A percentile compares a stretch with the other conserved stretches of the same genome.
phyloP scores from a whole-genome alignment of 192 early-diverging fungal genomes.

The Pilobolus umbonatus region DNA sequence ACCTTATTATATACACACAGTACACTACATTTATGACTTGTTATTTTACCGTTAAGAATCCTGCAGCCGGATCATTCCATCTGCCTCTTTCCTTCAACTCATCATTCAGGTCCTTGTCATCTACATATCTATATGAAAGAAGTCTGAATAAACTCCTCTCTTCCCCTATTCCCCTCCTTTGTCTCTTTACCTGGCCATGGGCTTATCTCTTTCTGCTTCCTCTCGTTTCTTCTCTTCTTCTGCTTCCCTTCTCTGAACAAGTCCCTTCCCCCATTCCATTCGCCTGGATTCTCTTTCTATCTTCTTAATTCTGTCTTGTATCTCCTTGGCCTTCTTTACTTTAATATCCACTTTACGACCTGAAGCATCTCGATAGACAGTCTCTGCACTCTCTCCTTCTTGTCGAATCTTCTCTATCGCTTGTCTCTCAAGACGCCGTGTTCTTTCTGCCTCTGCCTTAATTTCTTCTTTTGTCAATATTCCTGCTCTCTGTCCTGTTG shows the following conservation, averaged over 20 bases:
- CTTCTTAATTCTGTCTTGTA: slow-evolving; percentile 25
- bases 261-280: slow-evolving; percentile 58
- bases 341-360: slow-evolving; percentile 31
- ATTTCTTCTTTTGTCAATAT: slow-evolving; percentile 26
- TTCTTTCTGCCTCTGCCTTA: slow-evolving; percentile 22
- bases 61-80: slow-evolving; percentile 65
- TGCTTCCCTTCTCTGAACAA: slow-evolving; percentile 46
- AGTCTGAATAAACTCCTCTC: neutral
- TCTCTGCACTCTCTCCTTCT: slow-evolving; percentile 24
- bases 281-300: slow-evolving; percentile 48
- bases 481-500: slow-evolving; percentile 31
- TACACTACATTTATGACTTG: neutral
- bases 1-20: slow-evolving; percentile 3
- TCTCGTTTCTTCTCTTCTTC: slow-evolving; percentile 31
- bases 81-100: slow-evolving; percentile 51
- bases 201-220: slow-evolving; percentile 43
- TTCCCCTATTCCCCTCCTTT: neutral
- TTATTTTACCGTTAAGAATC: slow-evolving; percentile 43
- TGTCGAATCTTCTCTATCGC: slow-evolving; percentile 13
- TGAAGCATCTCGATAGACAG: slow-evolving; percentile 31
- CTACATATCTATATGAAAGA: slow-evolving; percentile 45
- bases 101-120: slow-evolving; percentile 59
- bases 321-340: slow-evolving; percentile 29
- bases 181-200: slow-evolving; percentile 44
- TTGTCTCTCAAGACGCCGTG: slow-evolving; percentile 9